Conservation (phyloP, 495 filamentous ascomycete genomes). For the Cetradonia linearis region DNA sequence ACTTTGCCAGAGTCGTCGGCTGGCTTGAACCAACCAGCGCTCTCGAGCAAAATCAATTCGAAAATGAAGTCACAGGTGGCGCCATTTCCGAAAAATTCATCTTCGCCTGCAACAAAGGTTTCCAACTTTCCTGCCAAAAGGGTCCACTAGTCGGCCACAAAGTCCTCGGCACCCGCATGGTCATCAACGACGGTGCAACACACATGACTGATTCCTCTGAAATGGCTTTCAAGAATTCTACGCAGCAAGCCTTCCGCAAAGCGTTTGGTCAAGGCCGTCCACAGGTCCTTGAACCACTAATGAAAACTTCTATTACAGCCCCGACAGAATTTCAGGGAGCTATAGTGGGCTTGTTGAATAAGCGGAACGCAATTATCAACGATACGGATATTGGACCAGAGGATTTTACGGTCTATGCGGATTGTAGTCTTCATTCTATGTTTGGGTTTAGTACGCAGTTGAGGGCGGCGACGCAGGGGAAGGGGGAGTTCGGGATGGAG, state of each 20-base stretch:
- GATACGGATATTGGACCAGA: slow-evolving; percentile 92
- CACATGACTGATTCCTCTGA: slow-evolving; percentile 98
- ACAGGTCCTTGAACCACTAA: slow-evolving; percentile 82
- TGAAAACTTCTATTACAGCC: slow-evolving; percentile 95
- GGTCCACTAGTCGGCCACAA: slow-evolving; percentile 89
- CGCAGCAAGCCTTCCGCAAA: slow-evolving; percentile 95
- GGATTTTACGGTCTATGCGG: slow-evolving; percentile 89
- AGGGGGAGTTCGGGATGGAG: slow-evolving; percentile 99
- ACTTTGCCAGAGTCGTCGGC: slow-evolving; percentile 88
- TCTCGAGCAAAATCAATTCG: slow-evolving; percentile 71
- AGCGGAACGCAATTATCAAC: slow-evolving; percentile 87
- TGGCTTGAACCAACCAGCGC: slow-evolving; percentile 77
- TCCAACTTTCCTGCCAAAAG: slow-evolving; percentile 72
- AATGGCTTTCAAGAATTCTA: slow-evolving; percentile 95
- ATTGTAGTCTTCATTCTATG: slow-evolving; percentile 91
- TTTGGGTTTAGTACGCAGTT: slow-evolving; percentile 90
- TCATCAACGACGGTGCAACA: slow-evolving; percentile 92
- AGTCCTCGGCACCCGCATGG: slow-evolving; percentile 81
- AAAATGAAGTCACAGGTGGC: slow-evolving; percentile 78
- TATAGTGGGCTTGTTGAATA: slow-evolving; percentile 89
- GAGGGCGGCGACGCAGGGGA: slow-evolving; percentile 90
- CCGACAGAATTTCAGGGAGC: slow-evolving; percentile 98
- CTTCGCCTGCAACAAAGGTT: slow-evolving; percentile 92
- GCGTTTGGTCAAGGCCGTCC: slow-evolving; percentile 72
- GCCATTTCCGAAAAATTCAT: slow-evolving; percentile 94